phyloP scores from a whole-genome alignment of 2,329 filamentous ascomycete genomes.

The Boeremia exigua region DNA sequence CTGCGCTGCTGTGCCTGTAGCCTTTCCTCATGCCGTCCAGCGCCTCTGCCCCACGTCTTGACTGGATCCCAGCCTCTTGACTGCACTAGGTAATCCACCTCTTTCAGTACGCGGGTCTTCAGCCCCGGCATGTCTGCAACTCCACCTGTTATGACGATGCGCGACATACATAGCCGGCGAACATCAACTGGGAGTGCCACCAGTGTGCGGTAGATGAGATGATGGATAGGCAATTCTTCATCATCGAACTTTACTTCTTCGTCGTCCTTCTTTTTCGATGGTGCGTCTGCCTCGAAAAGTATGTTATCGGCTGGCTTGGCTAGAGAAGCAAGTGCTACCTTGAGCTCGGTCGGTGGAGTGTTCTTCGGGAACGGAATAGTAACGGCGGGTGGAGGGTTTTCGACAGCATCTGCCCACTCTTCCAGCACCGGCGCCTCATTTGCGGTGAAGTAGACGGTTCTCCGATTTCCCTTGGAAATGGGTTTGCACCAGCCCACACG shows the following conservation, averaged over 20 bases:
- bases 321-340: slow-evolving; percentile 72
- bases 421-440: slow-evolving; percentile 48
- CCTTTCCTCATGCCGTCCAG: slow-evolving; percentile 38
- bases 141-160: slow-evolving; percentile 85
- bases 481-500: slow-evolving; percentile 77
- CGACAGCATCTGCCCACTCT: slow-evolving; percentile 52
- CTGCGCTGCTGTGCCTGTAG: slow-evolving; percentile 34
- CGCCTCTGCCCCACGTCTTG: slow-evolving; percentile 69
- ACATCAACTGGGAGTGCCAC: slow-evolving; percentile 81
- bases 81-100: slow-evolving; percentile 71
- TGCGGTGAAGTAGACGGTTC: slow-evolving; percentile 42
- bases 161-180: slow-evolving; percentile 83
- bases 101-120: slow-evolving; percentile 75
- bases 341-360: slow-evolving; percentile 58
- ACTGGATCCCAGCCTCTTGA: slow-evolving; percentile 79
- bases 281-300: slow-evolving; percentile 68
- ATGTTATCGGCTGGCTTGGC: slow-evolving; percentile 76
- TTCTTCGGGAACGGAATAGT: slow-evolving; percentile 44
- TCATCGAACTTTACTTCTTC: slow-evolving; percentile 68
- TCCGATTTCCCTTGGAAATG: slow-evolving; percentile 35
- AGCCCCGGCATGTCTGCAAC: slow-evolving; percentile 80
- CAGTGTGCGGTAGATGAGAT: slow-evolving; percentile 77
- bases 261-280: slow-evolving; percentile 51
- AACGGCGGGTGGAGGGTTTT: slow-evolving; percentile 40
- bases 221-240: slow-evolving; percentile 79